phyloP scores from a whole-genome alignment of 2,329 filamentous ascomycete species.

The Xenoacremonium recifei region DNA sequence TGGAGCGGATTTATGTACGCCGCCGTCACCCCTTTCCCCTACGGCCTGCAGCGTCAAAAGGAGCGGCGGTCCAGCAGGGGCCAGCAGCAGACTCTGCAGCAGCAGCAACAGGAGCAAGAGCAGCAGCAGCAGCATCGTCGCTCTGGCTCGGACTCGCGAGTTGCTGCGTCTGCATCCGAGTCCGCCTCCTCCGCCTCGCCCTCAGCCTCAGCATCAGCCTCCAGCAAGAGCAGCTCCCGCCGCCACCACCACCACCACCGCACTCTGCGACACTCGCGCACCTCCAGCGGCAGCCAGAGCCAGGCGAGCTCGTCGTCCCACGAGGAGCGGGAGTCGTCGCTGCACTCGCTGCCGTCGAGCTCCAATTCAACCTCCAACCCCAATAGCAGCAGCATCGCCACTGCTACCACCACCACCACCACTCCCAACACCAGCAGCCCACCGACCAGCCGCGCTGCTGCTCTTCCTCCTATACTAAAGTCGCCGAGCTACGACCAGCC shows the following conservation, averaged over 20 bases:
- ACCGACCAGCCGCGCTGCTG: too few relatives aligned
- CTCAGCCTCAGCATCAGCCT: constrained; percentile 15
- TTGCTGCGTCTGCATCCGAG: too few relatives aligned
- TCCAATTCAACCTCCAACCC: too few relatives aligned
- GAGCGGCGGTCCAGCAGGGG: constrained; percentile 24
- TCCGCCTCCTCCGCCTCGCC: constrained; percentile 16
- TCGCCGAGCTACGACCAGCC: too few relatives aligned
- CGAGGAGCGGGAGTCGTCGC: constrained; percentile 17
- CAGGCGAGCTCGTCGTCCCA: constrained; percentile 26
- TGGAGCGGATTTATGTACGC: constrained; percentile 30
- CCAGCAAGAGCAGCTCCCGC: neutral
- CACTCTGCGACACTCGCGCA: neutral
- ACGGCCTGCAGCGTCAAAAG: constrained; percentile 24
- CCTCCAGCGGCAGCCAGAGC: constrained; percentile 26
- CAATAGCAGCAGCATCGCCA: constrained; percentile 26
- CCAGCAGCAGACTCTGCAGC: constrained; percentile 18
- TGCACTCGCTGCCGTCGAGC: too few relatives aligned
- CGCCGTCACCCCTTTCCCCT: constrained; percentile 28
- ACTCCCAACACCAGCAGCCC: constrained; percentile 8
- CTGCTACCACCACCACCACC: constrained; percentile 14
- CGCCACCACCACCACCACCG: neutral
- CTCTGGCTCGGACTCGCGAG: constrained; percentile 17
- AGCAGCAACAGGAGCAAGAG: too few relatives aligned
- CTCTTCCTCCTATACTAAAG: too few relatives aligned
- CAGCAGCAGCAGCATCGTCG: too few relatives aligned